Evolutionary conservation across 768 basidiomycete species (phyloP).

Genomic region (Dictyophora rubrovolvata): DNA sequence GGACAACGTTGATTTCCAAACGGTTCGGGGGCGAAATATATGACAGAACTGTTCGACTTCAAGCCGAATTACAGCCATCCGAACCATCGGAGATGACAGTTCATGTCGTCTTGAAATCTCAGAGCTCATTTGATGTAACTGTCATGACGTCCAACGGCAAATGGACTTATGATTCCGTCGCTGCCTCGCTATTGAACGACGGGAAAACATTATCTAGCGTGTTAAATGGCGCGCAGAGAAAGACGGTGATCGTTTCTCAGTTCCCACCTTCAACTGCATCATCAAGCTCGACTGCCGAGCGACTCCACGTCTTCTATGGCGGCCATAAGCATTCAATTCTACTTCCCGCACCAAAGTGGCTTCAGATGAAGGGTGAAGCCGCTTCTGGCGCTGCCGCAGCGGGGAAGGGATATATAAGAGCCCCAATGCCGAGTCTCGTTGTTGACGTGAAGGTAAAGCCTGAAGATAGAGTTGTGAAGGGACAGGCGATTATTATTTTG

Average conservation of each 20-base stretch:
- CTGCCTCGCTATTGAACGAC: conserved; percentile 41
- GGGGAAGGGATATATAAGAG: conserved; percentile 54
- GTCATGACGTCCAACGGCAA: conserved; percentile 16
- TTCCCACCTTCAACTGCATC: conserved; percentile 36
- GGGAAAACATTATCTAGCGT: conserved; percentile 44
- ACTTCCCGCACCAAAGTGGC: conserved; percentile 62
- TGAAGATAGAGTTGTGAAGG: conserved; percentile 72
- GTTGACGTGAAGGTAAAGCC: conserved; percentile 75
- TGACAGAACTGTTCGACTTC: conserved; percentile 51
- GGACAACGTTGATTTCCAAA: conserved; percentile 59
- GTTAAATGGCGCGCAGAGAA: conserved; percentile 37
- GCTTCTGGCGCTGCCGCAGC: conserved; percentile 31
- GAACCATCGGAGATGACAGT: conserved; percentile 28
- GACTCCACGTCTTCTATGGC: conserved; percentile 62
- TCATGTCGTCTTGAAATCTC: conserved; percentile 31
- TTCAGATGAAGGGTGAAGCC: conserved; percentile 55
- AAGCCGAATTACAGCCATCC: conserved; percentile 31
- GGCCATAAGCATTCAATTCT: conserved; percentile 57
- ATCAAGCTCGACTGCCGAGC: conserved; percentile 51
- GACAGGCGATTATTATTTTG: conserved; percentile 71
- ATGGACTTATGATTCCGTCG: conserved; percentile 35
- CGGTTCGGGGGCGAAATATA: conserved; percentile 71
- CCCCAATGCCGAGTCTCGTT: conserved; percentile 90
- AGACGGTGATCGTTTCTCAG: conserved; percentile 71
- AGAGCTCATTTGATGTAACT: conserved; percentile 44